Evolutionary conservation across 2,329 filamentous ascomycete genomes (phyloP).

Genomic region (Diaporthe sp.): DNA sequence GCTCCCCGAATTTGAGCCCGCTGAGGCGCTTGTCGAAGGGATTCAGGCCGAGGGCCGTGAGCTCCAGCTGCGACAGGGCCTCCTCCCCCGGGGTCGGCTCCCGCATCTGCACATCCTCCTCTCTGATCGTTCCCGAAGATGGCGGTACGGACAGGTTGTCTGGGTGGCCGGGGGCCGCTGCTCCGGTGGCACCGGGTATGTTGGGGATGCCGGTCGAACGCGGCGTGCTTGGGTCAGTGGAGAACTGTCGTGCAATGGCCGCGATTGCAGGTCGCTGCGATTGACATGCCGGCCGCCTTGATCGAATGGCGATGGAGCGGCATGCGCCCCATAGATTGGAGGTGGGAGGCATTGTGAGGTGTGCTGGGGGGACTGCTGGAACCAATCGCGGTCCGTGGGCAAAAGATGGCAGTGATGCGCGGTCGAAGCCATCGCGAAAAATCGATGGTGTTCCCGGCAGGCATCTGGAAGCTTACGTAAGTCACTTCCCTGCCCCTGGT

Average conservation of each 20-base stretch:
- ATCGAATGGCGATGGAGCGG: constrained; percentile 57
- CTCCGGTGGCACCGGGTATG: constrained; percentile 9
- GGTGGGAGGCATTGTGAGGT: constrained; percentile 66
- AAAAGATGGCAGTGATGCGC: constrained; percentile 1
- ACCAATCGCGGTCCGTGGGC: constrained; percentile 1
- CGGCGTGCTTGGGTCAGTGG: constrained; percentile 45
- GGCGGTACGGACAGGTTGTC: too few relatives aligned
- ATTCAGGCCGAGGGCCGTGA: constrained; percentile 51
- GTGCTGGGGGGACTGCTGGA: constrained; percentile 39
- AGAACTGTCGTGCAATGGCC: constrained; percentile 46
- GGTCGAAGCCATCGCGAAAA: constrained; percentile 36
- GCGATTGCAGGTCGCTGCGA: constrained; percentile 46
- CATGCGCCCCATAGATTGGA: constrained; percentile 62
- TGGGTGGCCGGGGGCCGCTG: background rate
- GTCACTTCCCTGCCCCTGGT: background rate
- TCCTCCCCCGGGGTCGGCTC: constrained; percentile 56
- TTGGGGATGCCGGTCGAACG: constrained; percentile 30
- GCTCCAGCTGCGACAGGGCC: constrained; percentile 54
- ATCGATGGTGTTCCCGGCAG: constrained; percentile 12
- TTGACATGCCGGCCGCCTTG: constrained; percentile 49
- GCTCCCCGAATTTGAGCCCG: constrained; percentile 85
- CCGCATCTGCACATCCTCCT: constrained; percentile 54
- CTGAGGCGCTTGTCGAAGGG: constrained; percentile 50
- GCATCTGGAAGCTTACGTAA: background rate
- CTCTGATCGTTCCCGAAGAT: background rate